Base-by-base conservation (phyloP, 352 stramenopile species). In the Globisporangium lucens region DNA sequence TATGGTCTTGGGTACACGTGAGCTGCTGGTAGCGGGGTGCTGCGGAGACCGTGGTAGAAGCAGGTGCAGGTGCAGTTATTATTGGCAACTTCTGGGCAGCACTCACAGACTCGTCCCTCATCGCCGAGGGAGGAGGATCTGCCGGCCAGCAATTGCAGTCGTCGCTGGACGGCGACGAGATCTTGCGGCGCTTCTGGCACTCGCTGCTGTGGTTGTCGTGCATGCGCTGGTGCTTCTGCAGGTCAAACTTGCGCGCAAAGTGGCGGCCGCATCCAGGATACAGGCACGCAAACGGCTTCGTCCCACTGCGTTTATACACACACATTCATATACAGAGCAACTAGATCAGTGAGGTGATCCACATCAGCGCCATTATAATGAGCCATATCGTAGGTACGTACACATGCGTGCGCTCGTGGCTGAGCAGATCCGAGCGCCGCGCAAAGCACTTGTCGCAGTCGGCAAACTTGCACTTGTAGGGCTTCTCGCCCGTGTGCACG, bases 401-500 rank as follows among this genome's bases (percentile, higher is more conserved):
- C 80, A 71, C 76, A 65, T 93, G 85, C 4, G 80, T 93, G 22
- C 85, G 82, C 72, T 93, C 83, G 61, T 93, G 85, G 61, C 78
- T 90, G 51, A 89, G 74, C 53, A 93, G 69, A 58, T 93, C 85
- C 20, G 84, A 93, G 13, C 87, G 81, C 46, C 85, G 80, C 8
- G 83, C 85, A 29, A 93, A 93, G 36, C 71, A 73, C 56, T 89
- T 90, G 64, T 68, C 75, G 56, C 85, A 93, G 8, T 76, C 63
- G 15, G 74, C 52, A 49, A 82, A 79, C 53, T 78, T 79, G 70
- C 85, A 93, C 15, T 65, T 59, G 56, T 89, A 91, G n/a, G 81
- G 82, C 66, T 93, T 93, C 70, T 92, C 84, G 41, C 83, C 85
- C 24, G 81, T 92, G 67, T 93, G 85, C 20, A 91, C 82, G 56